A percentile compares a stretch with the other conserved stretches of the same genome.
Conservation (phyloP, 805 yeast genomes). For the Jamesozyma piceae region DNA sequence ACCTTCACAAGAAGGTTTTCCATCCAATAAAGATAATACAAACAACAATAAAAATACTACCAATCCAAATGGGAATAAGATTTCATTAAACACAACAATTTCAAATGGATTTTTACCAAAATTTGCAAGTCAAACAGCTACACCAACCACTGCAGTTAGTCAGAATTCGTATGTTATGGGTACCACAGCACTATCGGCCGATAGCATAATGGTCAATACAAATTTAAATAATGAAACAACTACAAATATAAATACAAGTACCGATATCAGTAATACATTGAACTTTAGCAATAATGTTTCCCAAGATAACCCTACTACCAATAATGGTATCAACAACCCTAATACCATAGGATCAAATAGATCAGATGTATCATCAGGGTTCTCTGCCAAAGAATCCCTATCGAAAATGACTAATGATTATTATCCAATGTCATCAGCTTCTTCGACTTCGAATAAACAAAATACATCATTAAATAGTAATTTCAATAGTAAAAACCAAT, state of each 20-base stretch:
- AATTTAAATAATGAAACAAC: conserved; percentile 10
- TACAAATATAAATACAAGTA: conserved; percentile 7
- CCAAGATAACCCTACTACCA: background rate
- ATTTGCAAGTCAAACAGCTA: conserved; percentile 37
- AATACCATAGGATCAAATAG: conserved; percentile 1
- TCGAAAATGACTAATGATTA: conserved; percentile 5
- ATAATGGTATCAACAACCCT: conserved; percentile 12
- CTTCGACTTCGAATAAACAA: background rate
- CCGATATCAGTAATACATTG: conserved; percentile 5
- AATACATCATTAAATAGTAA: background rate
- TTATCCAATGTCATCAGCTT: background rate
- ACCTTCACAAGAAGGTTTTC: background rate
- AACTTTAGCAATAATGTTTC: background rate
- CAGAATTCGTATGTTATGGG: conserved; percentile 59
- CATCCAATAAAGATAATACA: conserved; percentile 6
- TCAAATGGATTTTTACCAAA: conserved; percentile 25
- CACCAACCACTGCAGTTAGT: conserved; percentile 64
- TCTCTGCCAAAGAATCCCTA: conserved; percentile 7
- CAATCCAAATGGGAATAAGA: conserved; percentile 1
- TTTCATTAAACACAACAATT: conserved; percentile 1
- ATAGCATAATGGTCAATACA: conserved; percentile 9
- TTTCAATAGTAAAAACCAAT: background rate
- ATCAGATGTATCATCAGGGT: background rate
- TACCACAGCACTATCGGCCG: conserved; percentile 39
- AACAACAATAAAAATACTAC: conserved; percentile 4